Conservation (phyloP, 352 stramenopile species). For the Phytophthora fragariaefolia region DNA sequence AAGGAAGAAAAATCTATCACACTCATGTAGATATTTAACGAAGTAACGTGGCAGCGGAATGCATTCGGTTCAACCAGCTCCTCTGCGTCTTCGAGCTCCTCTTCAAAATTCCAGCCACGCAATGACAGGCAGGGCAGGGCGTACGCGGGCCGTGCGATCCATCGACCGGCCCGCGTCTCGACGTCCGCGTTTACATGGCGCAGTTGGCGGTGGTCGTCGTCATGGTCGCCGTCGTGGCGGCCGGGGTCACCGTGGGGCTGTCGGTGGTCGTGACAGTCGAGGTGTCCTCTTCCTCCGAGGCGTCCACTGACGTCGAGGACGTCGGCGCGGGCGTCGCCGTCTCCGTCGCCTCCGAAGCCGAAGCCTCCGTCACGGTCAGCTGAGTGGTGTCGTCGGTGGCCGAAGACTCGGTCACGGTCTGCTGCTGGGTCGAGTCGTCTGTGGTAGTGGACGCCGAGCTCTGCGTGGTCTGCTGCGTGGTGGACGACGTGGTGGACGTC, state of each 20-base stretch:
- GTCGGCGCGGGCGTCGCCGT: conserved; percentile 26
- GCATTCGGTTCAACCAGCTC: conserved; percentile 22
- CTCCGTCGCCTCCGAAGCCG: conserved; percentile 13
- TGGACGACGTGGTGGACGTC: conserved; percentile 21
- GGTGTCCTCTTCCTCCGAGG: conserved; percentile 33
- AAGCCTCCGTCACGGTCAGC: conserved; percentile 17
- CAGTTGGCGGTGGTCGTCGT: conserved; percentile 29
- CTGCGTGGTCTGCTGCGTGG: conserved; percentile 27
- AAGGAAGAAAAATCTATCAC: conserved; percentile 27
- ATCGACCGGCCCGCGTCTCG: neutral
- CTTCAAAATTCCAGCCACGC: conserved; percentile 22
- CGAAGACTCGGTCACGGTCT: conserved; percentile 15
- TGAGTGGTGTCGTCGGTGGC: conserved; percentile 23
- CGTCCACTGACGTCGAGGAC: conserved; percentile 22
- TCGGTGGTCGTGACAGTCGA: conserved; percentile 13
- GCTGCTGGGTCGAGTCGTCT: conserved; percentile 28
- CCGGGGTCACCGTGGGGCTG: conserved; percentile 29
- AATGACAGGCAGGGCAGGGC: neutral
- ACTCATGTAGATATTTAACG: conserved; percentile 24
- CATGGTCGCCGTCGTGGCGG: conserved; percentile 28
- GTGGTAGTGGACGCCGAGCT: conserved; percentile 22
- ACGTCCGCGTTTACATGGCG: conserved; percentile 23
- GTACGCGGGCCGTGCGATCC: neutral
- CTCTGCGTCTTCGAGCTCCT: conserved; percentile 10
- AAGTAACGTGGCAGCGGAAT: conserved; percentile 21